A percentile compares a stretch with the other conserved stretches of the same genome.
Evolutionary conservation across 306 rosid genomes (phyloP).

Genomic region (Cicer chorassanicum): DNA sequence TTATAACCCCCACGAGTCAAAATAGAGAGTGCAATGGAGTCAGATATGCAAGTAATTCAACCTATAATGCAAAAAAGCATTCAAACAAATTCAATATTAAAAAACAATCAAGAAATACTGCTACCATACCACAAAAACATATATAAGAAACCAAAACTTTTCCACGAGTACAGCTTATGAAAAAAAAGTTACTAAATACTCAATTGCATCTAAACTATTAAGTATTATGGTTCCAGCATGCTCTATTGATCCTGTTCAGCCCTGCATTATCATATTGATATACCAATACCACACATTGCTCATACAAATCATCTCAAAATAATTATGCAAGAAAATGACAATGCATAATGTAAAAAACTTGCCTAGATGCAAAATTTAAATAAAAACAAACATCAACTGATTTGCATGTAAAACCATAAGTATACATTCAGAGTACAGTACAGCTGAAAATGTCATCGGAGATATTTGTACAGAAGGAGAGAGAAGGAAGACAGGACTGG

Average conservation of each 20-base stretch:
- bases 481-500: constrained; percentile 22
- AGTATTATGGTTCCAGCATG: constrained; percentile 20
- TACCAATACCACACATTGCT: not conserved
- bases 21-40: constrained; percentile 34
- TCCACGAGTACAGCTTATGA: not conserved
- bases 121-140: constrained; percentile 4
- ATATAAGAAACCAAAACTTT: constrained; percentile 15
- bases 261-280: constrained; percentile 25
- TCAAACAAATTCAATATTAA: constrained; percentile 36
- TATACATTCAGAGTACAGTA: constrained; percentile 12
- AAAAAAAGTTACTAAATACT: constrained; percentile 16
- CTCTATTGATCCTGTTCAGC: constrained; percentile 15
- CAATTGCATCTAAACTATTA: constrained; percentile 14
- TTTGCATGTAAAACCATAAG: constrained; percentile 20
- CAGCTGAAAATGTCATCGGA: not conserved
- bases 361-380: constrained; percentile 33
- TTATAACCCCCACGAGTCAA: constrained; percentile 45
- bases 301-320: constrained; percentile 22
- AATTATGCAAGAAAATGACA: not conserved
- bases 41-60: constrained; percentile 43
- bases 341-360: constrained; percentile 23
- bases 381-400: not conserved
- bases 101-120: constrained; percentile 31
- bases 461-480: not conserved
- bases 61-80: constrained; percentile 50